Conservation (phyloP, 1,139 yeast genomes). For the Trichomonascaceae sp. region DNA sequence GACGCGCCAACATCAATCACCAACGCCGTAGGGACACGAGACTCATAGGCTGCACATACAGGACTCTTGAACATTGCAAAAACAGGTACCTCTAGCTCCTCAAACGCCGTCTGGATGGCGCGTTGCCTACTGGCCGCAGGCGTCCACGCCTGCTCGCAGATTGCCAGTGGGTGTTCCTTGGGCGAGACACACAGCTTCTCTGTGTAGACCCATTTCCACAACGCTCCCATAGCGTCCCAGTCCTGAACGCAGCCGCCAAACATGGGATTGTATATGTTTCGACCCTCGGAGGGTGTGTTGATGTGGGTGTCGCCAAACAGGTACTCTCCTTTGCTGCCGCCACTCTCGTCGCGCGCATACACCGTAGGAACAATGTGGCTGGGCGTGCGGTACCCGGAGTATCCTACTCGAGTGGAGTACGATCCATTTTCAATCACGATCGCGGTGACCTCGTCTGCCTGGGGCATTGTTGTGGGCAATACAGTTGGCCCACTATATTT, state of each 20-base stretch:
- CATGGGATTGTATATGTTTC: conserved; percentile 28
- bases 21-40: conserved; percentile 26
- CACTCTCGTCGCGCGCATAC: conserved; percentile 21
- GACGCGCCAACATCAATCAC: conserved; percentile 25
- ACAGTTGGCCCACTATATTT: too few species aligned
- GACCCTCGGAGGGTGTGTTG: conserved; percentile 22
- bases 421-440: conserved; percentile 93
- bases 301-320: conserved; percentile 24
- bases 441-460: conserved; percentile 47
- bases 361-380: conserved; percentile 58
- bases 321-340: conserved; percentile 3
- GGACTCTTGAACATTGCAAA: conserved; percentile 76
- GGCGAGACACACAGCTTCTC: conserved; percentile 40
- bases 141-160: conserved; percentile 84
- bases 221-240: conserved; percentile 31
- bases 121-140: conserved; percentile 54
- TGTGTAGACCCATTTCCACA: conserved; percentile 27
- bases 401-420: conserved; percentile 71
- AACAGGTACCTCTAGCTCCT: conserved; percentile 69
- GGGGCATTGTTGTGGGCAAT: too few species aligned
- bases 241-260: conserved; percentile 31
- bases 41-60: conserved; percentile 57
- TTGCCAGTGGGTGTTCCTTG: conserved; percentile 58
- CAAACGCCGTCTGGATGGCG: conserved; percentile 65
- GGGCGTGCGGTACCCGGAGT: conserved; percentile 88